These are phyloP conservation scores for Leishmania tarentolae DNA, from an alignment of 208 protist species.

Conservation along the genomic window DNA sequence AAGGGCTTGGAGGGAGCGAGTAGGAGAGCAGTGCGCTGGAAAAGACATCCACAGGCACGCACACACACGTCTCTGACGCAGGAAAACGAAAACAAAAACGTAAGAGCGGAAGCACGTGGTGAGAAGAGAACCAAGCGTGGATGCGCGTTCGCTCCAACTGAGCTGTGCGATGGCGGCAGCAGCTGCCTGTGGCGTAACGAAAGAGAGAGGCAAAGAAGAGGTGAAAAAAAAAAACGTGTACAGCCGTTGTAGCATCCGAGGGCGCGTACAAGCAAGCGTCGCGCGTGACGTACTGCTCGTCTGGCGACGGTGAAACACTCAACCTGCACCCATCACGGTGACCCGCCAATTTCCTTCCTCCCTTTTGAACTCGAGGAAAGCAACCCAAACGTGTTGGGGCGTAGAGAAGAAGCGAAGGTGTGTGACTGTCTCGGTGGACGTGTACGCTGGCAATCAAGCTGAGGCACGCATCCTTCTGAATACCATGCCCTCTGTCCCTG, in stretches of 20 bases:
- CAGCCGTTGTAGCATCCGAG: neutral
- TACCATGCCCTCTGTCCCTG: slow-evolving; percentile 2
- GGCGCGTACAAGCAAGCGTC: neutral
- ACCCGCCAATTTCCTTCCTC: neutral
- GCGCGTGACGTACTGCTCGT: neutral
- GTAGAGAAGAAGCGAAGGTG: neutral
- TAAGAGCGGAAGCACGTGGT: neutral
- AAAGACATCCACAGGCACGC: neutral
- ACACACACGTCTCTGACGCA: neutral
- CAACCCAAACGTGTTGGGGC: neutral
- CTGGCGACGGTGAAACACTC: neutral
- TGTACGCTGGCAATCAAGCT: neutral
- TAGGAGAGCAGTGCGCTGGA: too few relatives aligned
- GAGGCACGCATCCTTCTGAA: neutral
- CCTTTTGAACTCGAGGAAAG: neutral
- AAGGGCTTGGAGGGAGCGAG: neutral
- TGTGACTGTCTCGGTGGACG: neutral
- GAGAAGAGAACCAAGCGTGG: neutral
- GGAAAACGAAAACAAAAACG: neutral
- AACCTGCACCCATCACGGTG: neutral
- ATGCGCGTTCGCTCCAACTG: neutral
- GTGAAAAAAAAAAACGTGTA: too few relatives aligned
- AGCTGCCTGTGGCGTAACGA: neutral
- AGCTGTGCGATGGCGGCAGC: neutral
- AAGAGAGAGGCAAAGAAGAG: neutral